Conservation (phyloP, 345 rosid species). For the Mallotus nudiflorus region DNA sequence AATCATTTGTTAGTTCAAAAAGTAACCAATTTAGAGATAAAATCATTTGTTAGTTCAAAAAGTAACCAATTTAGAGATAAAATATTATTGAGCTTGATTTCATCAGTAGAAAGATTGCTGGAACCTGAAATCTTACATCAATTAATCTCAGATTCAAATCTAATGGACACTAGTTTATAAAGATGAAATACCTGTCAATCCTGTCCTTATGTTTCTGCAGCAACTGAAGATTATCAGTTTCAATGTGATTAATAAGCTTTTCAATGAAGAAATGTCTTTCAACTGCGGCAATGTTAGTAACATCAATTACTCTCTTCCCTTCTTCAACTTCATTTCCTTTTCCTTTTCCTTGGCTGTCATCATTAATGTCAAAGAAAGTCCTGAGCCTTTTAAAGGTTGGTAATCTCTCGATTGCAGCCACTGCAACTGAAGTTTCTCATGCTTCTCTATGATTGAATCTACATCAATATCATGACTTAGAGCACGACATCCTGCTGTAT, state of each 20-base stretch:
- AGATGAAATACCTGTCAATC: conserved; percentile 32
- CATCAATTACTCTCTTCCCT: conserved; percentile 35
- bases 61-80: no score
- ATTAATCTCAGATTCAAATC: no score
- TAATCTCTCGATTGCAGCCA: conserved; percentile 49
- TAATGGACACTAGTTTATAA: neutral
- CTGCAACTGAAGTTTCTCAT: conserved; percentile 36
- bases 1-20: neutral
- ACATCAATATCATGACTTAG: neutral
- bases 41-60: neutral
- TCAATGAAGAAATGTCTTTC: conserved; percentile 42
- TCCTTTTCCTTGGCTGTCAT: neutral
- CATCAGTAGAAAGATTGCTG: no score
- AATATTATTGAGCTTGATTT: no score
- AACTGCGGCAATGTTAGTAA: conserved; percentile 32
- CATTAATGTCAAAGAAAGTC: conserved; percentile 24
- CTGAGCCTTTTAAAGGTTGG: conserved; percentile 30
- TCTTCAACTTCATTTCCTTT: neutral
- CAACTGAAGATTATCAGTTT: conserved; percentile 43
- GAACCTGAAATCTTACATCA: no score
- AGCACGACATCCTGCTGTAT: neutral
- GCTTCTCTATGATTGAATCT: conserved; percentile 1
- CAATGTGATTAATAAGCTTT: conserved; percentile 34
- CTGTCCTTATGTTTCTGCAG: conserved; percentile 39
- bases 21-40: neutral